Base-by-base conservation (phyloP, 1,139 yeast species). In the Diutina rugosa region DNA sequence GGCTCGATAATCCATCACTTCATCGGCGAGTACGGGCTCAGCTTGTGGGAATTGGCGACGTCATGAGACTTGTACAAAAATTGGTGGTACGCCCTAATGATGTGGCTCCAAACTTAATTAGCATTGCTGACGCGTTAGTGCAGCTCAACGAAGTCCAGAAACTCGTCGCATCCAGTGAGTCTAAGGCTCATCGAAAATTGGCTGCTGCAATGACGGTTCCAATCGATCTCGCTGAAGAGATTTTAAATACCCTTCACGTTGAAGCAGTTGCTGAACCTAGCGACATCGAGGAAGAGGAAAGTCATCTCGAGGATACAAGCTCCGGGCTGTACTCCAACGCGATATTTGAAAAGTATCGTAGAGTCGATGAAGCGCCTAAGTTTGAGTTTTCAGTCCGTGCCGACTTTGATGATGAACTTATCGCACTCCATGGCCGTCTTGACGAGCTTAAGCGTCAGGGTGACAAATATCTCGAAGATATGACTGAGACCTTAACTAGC, bases 1-100 rank as follows among this genome's bases (percentile, higher is more conserved):
- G 90, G 61, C 61, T 74, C 12, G 67, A 71, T 2, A 72, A 81
- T 57, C 65, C 68, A 0, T 61, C 65, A 0, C 65, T 82, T 53
- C 69, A 77, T 2, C 57, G 69, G 0, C 62, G 67, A 9, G 61
- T 69, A 9, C 60, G 74, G 38, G 56, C 59, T 18, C 66, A 63
- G 12, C 64, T 76, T 35, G 60, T 62, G 5, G 62, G 62, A 6
- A 56, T 72, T 5, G 78, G 77, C 1, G 80, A 76, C 60, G 70
- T 74, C 57, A 70, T 72, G 3, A 61, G 80, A 35, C 65, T 72
- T 18, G 64, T 73, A 7, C 80, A 76, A 59, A 64, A 71, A 55
- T 63, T 76, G 4, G 69, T 74, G 0, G 65, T 75, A 26, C 70
- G 69, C 6, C 63, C 74, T 1, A 78, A 78, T 8, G 73, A 74